These are phyloP conservation scores for Dactylonectria macrodidyma DNA, from an alignment of 2,329 filamentous ascomycete genomes.

Conservation along the genomic window DNA sequence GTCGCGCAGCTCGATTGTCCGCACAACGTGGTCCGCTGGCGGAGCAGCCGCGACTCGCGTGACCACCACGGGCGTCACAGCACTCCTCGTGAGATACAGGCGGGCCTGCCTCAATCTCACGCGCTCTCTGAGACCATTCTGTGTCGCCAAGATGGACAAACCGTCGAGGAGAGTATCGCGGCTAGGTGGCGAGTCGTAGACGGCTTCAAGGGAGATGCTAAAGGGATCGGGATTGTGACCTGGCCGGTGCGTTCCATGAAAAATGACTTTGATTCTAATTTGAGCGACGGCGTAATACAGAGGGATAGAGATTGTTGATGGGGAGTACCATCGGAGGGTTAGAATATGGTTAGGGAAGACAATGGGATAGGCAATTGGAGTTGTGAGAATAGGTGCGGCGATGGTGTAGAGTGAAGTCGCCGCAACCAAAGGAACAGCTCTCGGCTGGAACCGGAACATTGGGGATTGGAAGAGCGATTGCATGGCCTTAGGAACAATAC, in stretches of 20 bases:
- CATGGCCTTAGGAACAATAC: slow-evolving; percentile 33
- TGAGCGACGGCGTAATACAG: not conserved
- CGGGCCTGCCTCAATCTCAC: slow-evolving; percentile 35
- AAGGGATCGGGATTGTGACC: slow-evolving; percentile 19
- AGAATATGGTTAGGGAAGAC: not conserved
- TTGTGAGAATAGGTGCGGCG: not conserved
- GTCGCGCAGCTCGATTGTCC: slow-evolving; percentile 48
- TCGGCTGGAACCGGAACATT: slow-evolving; percentile 35
- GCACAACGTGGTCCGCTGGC: slow-evolving; percentile 45
- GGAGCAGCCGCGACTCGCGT: slow-evolving; percentile 29
- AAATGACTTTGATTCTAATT: slow-evolving; percentile 39
- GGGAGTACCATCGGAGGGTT: not conserved
- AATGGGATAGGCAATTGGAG: not conserved
- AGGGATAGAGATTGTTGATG: not conserved
- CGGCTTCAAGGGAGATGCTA: slow-evolving; percentile 33
- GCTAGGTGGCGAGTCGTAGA: slow-evolving; percentile 32
- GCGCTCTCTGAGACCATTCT: slow-evolving; percentile 31
- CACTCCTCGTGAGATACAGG: slow-evolving; percentile 34
- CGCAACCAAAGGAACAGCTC: not conserved
- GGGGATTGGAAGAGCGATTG: slow-evolving; percentile 46
- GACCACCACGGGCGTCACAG: slow-evolving; percentile 20
- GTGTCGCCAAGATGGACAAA: slow-evolving; percentile 31
- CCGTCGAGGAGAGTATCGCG: slow-evolving; percentile 35
- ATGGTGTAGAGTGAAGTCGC: slow-evolving; percentile 4
- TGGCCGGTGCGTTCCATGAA: slow-evolving; percentile 30